These are phyloP conservation scores for Curvularia verruculosa DNA, from an alignment of 2,329 filamentous ascomycete species.

Conservation along the genomic window DNA sequence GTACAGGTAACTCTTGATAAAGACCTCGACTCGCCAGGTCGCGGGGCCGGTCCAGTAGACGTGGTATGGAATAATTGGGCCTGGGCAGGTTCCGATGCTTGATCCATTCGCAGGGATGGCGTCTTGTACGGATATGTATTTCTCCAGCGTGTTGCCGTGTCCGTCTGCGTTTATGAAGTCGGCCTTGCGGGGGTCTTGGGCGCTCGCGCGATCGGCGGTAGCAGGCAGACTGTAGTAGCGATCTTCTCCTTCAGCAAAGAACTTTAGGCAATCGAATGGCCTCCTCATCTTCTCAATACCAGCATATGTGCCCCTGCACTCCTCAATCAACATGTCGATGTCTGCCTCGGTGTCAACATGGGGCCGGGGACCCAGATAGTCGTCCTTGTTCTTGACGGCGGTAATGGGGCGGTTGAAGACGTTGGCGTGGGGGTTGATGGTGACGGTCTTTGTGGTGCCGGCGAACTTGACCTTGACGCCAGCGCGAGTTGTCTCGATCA, in stretches of 20 bases:
- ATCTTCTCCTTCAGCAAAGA: slow-evolving; percentile 56
- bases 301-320: slow-evolving; percentile 59
- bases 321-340: slow-evolving; percentile 58
- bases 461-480: slow-evolving; percentile 53
- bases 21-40: slow-evolving; percentile 63
- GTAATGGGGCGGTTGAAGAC: slow-evolving; percentile 61
- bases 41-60: slow-evolving; percentile 64
- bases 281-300: slow-evolving; percentile 63
- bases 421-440: slow-evolving; percentile 60
- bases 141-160: slow-evolving; percentile 47
- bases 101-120: slow-evolving; percentile 48
- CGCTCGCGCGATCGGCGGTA: slow-evolving; percentile 48
- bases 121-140: slow-evolving; percentile 48
- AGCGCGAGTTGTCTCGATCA: slow-evolving; percentile 50
- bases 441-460: slow-evolving; percentile 50
- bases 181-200: slow-evolving; percentile 51
- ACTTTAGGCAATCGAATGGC: slow-evolving; percentile 60
- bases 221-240: slow-evolving; percentile 59
- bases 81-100: slow-evolving; percentile 58
- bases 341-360: slow-evolving; percentile 62
- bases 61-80: slow-evolving; percentile 63
- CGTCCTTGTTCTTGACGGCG: slow-evolving; percentile 58
- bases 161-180: slow-evolving; percentile 54
- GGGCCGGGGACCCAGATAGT: slow-evolving; percentile 58
- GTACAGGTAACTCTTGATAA: slow-evolving; percentile 63